phyloP scores from a whole-genome alignment of 306 rosid genomes.

The Gastrolobium bilobum region DNA sequence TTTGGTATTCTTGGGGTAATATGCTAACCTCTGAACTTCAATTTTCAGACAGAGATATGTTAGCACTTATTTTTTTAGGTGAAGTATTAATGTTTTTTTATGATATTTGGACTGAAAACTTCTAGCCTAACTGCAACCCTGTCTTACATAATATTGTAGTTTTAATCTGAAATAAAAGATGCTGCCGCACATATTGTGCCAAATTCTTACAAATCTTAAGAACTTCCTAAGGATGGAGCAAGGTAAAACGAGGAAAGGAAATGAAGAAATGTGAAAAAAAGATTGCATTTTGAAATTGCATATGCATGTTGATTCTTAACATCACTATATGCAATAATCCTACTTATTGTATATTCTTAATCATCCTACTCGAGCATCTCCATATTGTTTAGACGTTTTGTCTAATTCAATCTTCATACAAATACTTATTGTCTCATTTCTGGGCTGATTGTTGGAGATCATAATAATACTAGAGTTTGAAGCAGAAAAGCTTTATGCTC shows the following conservation, averaged over 20 bases:
- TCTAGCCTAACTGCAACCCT: too few relatives aligned
- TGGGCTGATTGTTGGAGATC: neutral
- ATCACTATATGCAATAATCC: neutral
- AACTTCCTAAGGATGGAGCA: neutral
- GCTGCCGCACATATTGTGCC: neutral
- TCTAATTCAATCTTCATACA: neutral
- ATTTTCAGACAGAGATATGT: neutral
- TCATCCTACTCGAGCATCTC: neutral
- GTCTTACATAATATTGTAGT: too few relatives aligned
- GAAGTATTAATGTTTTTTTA: neutral
- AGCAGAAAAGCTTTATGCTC: neutral
- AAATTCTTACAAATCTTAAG: neutral
- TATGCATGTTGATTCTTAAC: neutral
- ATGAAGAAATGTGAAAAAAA: neutral
- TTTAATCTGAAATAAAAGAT: neutral
- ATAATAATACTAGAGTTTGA: neutral
- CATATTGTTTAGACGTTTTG: neutral
- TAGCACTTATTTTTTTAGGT: neutral
- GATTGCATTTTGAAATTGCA: neutral
- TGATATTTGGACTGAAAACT: too few relatives aligned
- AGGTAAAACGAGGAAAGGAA: neutral
- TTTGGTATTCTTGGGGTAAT: constrained; percentile 63
- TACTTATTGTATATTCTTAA: neutral
- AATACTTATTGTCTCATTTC: neutral
- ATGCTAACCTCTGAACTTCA: constrained; percentile 9